Conservation (phyloP, 148 eudicot genomes). For the Limonium bicolor region DNA sequence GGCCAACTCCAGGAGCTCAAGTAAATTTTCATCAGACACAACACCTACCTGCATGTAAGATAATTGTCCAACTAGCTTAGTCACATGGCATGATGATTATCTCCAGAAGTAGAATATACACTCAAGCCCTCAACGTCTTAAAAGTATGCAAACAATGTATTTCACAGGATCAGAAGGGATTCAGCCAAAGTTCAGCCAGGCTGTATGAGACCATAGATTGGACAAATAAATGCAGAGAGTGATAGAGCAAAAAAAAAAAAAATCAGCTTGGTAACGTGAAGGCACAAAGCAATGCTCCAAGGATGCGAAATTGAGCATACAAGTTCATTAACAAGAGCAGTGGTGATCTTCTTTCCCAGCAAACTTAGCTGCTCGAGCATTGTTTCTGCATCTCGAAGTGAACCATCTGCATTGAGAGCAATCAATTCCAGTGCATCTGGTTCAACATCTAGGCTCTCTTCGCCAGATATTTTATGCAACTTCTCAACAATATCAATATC, state of each 20-base stretch:
- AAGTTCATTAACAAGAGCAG: constrained; percentile 83
- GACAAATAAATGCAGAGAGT: background rate
- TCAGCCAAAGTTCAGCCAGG: too few relatives aligned
- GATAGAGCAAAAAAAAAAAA: background rate
- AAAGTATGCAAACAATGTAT: too few relatives aligned
- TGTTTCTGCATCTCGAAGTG: constrained; percentile 91
- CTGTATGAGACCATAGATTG: too few relatives aligned
- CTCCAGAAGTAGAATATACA: too few relatives aligned
- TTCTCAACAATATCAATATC: constrained; percentile 61
- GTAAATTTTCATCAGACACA: constrained; percentile 76
- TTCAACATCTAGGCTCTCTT: constrained; percentile 70
- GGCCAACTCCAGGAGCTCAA: constrained; percentile 84
- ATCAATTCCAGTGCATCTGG: constrained; percentile 83
- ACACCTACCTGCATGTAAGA: constrained; percentile 63
- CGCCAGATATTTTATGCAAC: constrained; percentile 47
- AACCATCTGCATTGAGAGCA: constrained; percentile 89
- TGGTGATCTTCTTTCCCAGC: constrained; percentile 69
- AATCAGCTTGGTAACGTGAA: background rate
- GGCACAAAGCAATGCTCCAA: background rate
- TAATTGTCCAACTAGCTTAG: background rate
- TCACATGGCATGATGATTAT: too few relatives aligned
- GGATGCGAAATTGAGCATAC: constrained; percentile 49
- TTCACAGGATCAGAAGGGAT: too few relatives aligned
- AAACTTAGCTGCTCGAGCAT: constrained; percentile 97
- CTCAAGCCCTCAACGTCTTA: too few relatives aligned